Evolutionary conservation across 371 early-diverging fungal genomes (phyloP).

Genomic region (Mortierella sp.): DNA sequence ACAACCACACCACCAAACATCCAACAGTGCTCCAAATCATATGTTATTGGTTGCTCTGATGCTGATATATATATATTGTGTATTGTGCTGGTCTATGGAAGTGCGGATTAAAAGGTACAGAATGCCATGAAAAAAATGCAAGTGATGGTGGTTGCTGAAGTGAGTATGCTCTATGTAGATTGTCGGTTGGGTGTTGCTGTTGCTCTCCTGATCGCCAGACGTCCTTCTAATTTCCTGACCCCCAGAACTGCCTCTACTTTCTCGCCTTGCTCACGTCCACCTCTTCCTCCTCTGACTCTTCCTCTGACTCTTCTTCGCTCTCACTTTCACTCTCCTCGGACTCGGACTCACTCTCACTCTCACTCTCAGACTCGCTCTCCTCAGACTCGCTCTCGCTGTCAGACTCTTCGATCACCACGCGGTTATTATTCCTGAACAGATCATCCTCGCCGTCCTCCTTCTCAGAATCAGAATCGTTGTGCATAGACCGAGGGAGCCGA

Average conservation of each 20-base stretch:
- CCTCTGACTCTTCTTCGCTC: not conserved
- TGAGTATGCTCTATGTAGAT: not conserved
- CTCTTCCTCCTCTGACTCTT: conserved; percentile 17
- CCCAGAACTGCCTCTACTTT: not conserved
- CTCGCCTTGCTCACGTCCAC: conserved; percentile 4
- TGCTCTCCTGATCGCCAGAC: not conserved
- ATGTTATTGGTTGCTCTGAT: not conserved
- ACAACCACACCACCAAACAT: not conserved
- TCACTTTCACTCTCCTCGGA: not conserved
- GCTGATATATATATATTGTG: not conserved
- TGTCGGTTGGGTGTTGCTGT: not conserved
- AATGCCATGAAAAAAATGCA: conserved; percentile 9
- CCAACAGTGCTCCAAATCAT: not conserved
- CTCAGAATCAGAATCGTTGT: conserved; percentile 25
- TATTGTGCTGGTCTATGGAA: not conserved
- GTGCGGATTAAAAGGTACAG: not conserved
- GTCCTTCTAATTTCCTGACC: not conserved
- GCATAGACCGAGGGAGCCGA: conserved; percentile 8
- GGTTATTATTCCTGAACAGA: conserved; percentile 78
- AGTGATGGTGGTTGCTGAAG: not conserved
- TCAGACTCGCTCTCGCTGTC: conserved; percentile 16
- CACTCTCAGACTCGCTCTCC: conserved; percentile 1
- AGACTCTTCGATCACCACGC: conserved; percentile 60
- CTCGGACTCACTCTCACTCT: conserved; percentile 1
- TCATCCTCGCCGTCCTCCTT: conserved; percentile 65